phyloP scores from a whole-genome alignment of 139 green algal genomes.

The Chlorella sp. region DNA sequence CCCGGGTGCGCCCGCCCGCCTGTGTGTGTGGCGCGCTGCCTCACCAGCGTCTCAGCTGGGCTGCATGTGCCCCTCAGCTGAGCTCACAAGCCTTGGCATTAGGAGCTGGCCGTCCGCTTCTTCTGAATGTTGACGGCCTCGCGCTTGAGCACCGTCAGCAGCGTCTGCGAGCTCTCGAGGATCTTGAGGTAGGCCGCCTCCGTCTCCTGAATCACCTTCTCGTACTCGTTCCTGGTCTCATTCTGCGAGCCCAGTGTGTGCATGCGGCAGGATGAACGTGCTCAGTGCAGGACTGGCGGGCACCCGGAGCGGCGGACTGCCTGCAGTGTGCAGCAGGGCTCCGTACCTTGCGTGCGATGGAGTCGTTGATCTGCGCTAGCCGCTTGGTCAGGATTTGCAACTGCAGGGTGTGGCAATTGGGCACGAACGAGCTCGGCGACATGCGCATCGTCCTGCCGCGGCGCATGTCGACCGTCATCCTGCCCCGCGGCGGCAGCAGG shows the following conservation, averaged over 20 bases:
- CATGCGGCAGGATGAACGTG: too few relatives aligned
- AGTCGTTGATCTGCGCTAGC: constrained; percentile 63
- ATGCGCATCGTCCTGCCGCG: background rate
- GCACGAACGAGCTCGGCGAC: background rate
- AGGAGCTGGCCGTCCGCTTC: background rate
- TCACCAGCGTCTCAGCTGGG: too few relatives aligned
- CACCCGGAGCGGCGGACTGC: too few relatives aligned
- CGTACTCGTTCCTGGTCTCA: constrained; percentile 57
- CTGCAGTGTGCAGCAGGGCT: too few relatives aligned
- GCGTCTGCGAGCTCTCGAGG: constrained; percentile 65
- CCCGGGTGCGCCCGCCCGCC: too few relatives aligned
- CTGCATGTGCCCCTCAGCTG: too few relatives aligned
- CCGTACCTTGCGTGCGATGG: constrained; percentile 33
- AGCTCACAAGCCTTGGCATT: too few relatives aligned
- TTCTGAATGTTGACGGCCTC: constrained; percentile 57
- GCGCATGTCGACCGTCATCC: background rate
- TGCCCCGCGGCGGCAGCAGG: background rate
- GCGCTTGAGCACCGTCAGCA: constrained; percentile 70
- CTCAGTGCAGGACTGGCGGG: too few relatives aligned
- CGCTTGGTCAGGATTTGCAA: constrained; percentile 61
- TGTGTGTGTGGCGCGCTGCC: too few relatives aligned
- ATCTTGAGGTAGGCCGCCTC: constrained; percentile 73
- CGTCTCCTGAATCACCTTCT: constrained; percentile 65
- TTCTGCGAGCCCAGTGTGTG: too few relatives aligned
- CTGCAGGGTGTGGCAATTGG: background rate